These are phyloP conservation scores for Aspergillus nidulans DNA, from an alignment of 495 filamentous ascomycete genomes.

Conservation along the genomic window DNA sequence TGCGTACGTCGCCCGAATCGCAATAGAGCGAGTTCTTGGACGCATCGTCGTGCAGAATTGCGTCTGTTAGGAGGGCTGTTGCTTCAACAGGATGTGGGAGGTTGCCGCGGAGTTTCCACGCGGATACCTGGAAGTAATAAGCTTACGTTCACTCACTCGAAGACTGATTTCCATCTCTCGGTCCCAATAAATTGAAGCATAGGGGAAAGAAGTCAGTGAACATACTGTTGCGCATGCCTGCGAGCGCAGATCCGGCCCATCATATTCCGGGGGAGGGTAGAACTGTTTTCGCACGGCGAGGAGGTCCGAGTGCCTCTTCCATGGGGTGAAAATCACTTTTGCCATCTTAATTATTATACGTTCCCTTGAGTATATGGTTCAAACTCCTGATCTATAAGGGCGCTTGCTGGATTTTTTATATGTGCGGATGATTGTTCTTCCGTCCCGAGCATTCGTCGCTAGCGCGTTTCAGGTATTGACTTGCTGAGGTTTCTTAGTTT, in stretches of 20 bases:
- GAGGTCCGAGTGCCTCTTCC: conserved; percentile 64
- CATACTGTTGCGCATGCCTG: conserved; percentile 46
- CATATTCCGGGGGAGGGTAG: conserved; percentile 46
- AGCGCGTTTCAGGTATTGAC: too few species aligned
- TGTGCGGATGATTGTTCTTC: conserved; percentile 20
- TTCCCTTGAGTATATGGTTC: background rate
- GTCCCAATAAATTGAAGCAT: background rate
- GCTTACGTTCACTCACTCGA: too few species aligned
- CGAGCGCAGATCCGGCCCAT: conserved; percentile 36
- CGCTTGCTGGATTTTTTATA: conserved; percentile 17
- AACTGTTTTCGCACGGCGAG: conserved; percentile 62
- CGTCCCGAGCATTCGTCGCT: too few species aligned
- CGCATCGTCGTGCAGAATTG: conserved; percentile 62
- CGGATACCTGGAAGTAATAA: conserved; percentile 36
- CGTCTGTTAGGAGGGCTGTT: conserved; percentile 71
- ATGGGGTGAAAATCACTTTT: conserved; percentile 74
- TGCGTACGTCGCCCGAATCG: conserved; percentile 52
- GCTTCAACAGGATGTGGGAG: conserved; percentile 80
- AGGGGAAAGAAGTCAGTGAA: background rate
- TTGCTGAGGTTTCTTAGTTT: too few species aligned
- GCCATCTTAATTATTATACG: conserved; percentile 52
- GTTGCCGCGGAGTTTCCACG: conserved; percentile 63
- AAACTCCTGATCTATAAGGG: background rate
- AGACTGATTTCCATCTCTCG: too few species aligned
- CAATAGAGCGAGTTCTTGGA: conserved; percentile 48